Conservation (phyloP, 108 stramenopile genomes). For the Thalassiosira profunda region DNA sequence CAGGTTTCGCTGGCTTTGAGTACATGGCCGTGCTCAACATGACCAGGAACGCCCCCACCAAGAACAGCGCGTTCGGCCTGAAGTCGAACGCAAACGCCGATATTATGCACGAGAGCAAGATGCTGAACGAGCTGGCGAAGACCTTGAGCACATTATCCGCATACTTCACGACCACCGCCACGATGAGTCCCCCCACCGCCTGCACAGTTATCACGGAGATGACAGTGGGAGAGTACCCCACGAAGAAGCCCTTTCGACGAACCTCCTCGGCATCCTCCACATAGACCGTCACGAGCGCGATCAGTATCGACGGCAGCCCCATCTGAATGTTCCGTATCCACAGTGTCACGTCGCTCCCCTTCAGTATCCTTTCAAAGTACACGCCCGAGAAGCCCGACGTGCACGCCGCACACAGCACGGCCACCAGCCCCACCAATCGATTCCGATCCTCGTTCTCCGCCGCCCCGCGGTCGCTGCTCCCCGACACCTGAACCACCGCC, state of each 20-base stretch:
- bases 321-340: conserved; percentile 99
- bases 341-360: conserved; percentile 85
- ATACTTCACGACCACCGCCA: conserved; percentile 97
- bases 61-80: conserved; percentile 69
- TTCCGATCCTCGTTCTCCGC: conserved; percentile 43
- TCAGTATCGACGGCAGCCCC: conserved; percentile 92
- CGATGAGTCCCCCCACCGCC: conserved; percentile 96
- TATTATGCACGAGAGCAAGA: conserved; percentile 90
- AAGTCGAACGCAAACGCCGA: conserved; percentile 94
- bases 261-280: conserved; percentile 71
- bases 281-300: conserved; percentile 80
- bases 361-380: conserved; percentile 98
- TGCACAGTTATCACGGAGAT: conserved; percentile 92
- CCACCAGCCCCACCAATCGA: conserved; percentile 84
- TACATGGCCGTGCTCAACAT: conserved; percentile 78
- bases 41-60: conserved; percentile 77
- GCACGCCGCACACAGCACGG: conserved; percentile 94
- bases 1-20: conserved; percentile 60
- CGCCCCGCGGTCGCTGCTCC: not conserved
- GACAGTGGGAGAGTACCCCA: conserved; percentile 86
- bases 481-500: conserved; percentile 88
- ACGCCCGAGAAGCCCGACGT: conserved; percentile 97
- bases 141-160: conserved; percentile 98
- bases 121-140: conserved; percentile 96
- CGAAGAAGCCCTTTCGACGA: conserved; percentile 84